Evolutionary conservation across 805 yeast genomes (phyloP), one percentile per base, ranked within the genome.

Genomic region (Zygotorulaspora chibaensis): DNA sequence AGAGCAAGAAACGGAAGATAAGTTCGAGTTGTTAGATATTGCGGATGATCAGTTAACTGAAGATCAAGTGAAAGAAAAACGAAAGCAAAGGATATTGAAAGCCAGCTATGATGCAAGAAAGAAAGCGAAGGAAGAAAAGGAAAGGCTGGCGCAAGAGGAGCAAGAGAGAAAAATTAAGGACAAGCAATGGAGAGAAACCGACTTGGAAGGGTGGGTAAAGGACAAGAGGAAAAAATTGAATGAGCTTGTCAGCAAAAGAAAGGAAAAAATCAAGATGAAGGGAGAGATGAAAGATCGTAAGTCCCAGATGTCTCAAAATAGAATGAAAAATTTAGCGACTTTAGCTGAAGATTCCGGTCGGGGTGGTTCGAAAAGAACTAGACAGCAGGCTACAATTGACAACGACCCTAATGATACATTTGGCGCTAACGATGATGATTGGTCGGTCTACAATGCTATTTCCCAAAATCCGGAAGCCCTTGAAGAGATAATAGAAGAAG

Each of bases 341-440:
- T 73, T 91, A 50, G 97, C 96, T 0, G 93, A 86, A 56, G 86
- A 74, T 35, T 56, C 62, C n/a, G 65, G 68, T 15, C 74, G 75
- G 12, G 62, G 57, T 8, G 58, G 63, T 3, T 62, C 74, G 7
- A 72, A 76, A 40, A 71, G 80, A 26, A 75, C 74, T 31, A 72
- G 84, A 57, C 76, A 73, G 6, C 79, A 76, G 54, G 79, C 82
- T 0, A 80, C 89, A 1, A 83, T 86, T 28, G 96, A 87, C 58
- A 87, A 87, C 54, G 97, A 88, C 63, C 95, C 95, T 12, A 87
- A 81, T 57, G 98, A 91, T 66, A 87, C 90, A 0, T 90, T 91
- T 66, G 98, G 97, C 46, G 90, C 96, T 2, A 82, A 88, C 58
- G 98, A 91, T 61, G 96, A 86, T 45, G 99, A 93, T 65, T 91